A percentile compares a stretch with the other conserved stretches of the same genome.
phyloP scores from a whole-genome alignment of 805 yeast species.

The Suhomyces sp. region DNA sequence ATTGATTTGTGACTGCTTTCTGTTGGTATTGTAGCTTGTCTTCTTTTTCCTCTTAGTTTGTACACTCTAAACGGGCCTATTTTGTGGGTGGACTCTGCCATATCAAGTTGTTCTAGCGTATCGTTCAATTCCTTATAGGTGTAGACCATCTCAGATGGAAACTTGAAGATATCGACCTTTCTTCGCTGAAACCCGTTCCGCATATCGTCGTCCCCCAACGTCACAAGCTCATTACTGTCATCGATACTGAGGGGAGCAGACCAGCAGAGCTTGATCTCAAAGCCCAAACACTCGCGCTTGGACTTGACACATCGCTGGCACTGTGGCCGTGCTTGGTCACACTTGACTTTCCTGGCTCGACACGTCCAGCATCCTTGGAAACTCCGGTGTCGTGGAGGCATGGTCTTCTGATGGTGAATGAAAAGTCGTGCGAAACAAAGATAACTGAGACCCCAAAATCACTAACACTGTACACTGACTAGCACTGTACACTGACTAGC shows the following conservation, averaged over 20 bases:
- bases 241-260: conserved; percentile 37
- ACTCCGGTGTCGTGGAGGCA: conserved; percentile 22
- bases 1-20: no score
- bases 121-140: conserved; percentile 39
- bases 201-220: conserved; percentile 16
- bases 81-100: conserved; percentile 6
- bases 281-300: conserved; percentile 46
- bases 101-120: conserved; percentile 33
- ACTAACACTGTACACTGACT: no score
- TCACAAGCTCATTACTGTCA: conserved; percentile 15
- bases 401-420: not conserved
- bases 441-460: no score
- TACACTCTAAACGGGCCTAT: conserved; percentile 28
- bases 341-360: conserved; percentile 49
- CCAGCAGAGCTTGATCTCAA: conserved; percentile 48
- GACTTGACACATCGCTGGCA: conserved; percentile 49
- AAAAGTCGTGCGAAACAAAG: no score
- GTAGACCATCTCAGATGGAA: conserved; percentile 33
- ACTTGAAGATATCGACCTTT: conserved; percentile 42
- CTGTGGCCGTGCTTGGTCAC: conserved; percentile 46
- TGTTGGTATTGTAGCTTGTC: no score
- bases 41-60: not conserved
- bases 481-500: no score
- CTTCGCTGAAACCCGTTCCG: conserved; percentile 40
- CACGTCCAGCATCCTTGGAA: conserved; percentile 60